phyloP scores from a whole-genome alignment of 75 land plant genomes.

The Larix kaempferi region DNA sequence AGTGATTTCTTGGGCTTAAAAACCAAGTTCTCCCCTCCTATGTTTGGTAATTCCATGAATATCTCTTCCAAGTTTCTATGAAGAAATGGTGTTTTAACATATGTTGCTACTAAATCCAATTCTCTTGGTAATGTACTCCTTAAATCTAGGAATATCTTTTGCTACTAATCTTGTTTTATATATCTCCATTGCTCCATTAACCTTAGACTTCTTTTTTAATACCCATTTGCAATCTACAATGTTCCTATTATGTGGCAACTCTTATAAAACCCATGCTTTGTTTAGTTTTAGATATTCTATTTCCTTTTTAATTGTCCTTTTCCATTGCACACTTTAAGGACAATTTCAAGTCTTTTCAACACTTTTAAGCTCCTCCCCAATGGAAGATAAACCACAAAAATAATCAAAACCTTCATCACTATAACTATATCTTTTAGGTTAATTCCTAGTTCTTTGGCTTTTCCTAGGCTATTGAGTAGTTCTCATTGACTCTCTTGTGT shows the following conservation, averaged over 20 bases:
- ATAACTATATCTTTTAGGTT: background rate
- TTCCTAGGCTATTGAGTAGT: no score
- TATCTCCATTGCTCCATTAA: background rate
- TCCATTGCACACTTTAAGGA: background rate
- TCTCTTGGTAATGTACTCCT: background rate
- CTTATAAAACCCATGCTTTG: no score
- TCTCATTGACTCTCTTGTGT: no score
- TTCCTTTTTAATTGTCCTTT: background rate
- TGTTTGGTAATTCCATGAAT: background rate
- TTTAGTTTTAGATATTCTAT: background rate
- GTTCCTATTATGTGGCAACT: background rate
- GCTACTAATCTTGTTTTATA: slow-evolving; percentile 1
- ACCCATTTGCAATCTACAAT: background rate
- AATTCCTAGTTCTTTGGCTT: no score
- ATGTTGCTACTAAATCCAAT: background rate
- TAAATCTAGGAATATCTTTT: background rate
- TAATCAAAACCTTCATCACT: background rate
- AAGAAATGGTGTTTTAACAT: background rate
- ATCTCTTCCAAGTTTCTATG: background rate
- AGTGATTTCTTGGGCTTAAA: slow-evolving; percentile 8
- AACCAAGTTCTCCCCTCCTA: background rate
- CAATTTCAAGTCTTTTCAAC: background rate
- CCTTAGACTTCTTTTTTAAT: background rate
- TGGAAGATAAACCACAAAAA: background rate
- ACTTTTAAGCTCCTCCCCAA: background rate